Conservation (phyloP, 352 stramenopile genomes). For the Pythium pyrilobum region DNA sequence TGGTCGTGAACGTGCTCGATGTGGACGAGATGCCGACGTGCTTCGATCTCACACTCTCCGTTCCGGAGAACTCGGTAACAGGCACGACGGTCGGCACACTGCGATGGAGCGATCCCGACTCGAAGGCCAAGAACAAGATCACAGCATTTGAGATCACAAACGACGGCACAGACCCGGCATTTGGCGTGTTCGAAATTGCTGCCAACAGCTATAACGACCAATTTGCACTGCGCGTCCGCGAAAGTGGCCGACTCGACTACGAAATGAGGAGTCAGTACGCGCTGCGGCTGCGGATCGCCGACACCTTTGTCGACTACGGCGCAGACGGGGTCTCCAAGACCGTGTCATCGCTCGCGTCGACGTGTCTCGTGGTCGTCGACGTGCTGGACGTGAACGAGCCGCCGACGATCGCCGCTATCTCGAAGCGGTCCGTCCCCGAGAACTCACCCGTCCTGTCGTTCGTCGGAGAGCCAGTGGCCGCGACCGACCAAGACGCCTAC, state of each 20-base stretch:
- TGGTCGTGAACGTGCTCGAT: constrained; percentile 21
- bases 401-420: constrained; percentile 21
- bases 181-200: constrained; percentile 14
- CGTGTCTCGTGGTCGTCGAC: constrained; percentile 28
- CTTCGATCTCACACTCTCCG: not conserved
- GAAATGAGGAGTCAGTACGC: constrained; percentile 11
- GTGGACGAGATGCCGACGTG: constrained; percentile 29
- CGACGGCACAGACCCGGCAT: constrained; percentile 2
- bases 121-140: constrained; percentile 31
- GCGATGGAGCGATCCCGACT: constrained; percentile 38
- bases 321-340: constrained; percentile 1
- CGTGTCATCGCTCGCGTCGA: constrained; percentile 36
- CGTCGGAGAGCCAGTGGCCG: constrained; percentile 13
- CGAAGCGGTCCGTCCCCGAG: constrained; percentile 27
- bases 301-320: constrained; percentile 12
- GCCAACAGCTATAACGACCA: not conserved
- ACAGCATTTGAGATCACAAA: constrained; percentile 38
- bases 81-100: constrained; percentile 22
- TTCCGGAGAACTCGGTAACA: constrained; percentile 27
- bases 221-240: constrained; percentile 7
- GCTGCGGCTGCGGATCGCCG: constrained; percentile 16
- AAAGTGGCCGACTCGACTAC: constrained; percentile 13
- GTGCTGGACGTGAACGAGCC: constrained; percentile 45
- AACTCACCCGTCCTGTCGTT: constrained; percentile 21
- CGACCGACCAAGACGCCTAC: constrained; percentile 14